Base-by-base conservation (phyloP, 352 stramenopile species). In the Phytophthora tentaculata region DNA sequence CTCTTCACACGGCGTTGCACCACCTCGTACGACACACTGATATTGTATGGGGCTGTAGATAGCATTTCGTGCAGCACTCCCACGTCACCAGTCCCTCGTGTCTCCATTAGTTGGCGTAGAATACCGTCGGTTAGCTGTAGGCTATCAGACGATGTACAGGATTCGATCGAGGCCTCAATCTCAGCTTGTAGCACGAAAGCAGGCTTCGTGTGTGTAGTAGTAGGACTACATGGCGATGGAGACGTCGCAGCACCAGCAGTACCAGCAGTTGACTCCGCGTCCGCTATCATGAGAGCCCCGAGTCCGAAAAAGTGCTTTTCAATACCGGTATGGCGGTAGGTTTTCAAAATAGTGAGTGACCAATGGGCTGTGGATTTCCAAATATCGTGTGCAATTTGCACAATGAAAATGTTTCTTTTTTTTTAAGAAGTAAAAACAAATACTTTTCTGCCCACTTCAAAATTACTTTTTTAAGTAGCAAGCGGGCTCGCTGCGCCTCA, bases 101-200 rank as follows among this genome's bases (percentile, higher is more conserved):
- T 43, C 14, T 43, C 35, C 35, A 43, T 43, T 5, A 43, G 6
- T 43, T 43, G 35, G 35, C 12, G 35, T n/a, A 43, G 35, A 19
- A 43, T 43, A n/a, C n/a, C 35, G 35, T 43, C 35, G 6, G 13
- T 17, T 14, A 43, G 12, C 14, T 43, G 35, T 7, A 17, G 35
- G 35, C 6, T 10, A 43, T 43, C 14, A n/a, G 14, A n/a, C 35
- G 35, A n/a, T 13, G 35, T 43, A 43, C 12, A 14, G 35, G 41
- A 7, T 24, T 48, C 41, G 6, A 24, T 41, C 39, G 37, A 49
- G 2, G 39, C 54, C 14, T 69, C 49, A 48, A 43, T n/a, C 43
- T 68, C 45, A 10, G 6, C 10, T 7, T 59, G n/a, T 55, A 49
- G 54, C 9, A 50, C 16, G 12, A 44, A 5, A 17, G 28, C 3